A percentile compares a stretch with the other conserved stretches of the same genome.
Evolutionary conservation across 2,329 filamentous ascomycete genomes (phyloP).

Genomic region (Fusarium palustre): DNA sequence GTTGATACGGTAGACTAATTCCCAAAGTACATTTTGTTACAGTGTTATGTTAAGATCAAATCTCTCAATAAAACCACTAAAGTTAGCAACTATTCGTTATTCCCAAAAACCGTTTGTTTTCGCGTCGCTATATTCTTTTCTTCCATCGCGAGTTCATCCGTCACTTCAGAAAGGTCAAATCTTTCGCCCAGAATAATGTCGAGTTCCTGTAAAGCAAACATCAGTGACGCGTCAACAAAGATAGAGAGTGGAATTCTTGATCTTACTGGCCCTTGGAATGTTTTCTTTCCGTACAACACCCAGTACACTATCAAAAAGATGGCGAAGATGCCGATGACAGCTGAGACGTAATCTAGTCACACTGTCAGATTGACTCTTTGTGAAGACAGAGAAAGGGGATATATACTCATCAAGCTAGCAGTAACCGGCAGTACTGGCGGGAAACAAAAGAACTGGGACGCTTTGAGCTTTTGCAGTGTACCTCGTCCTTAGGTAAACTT

Average conservation of each 20-base stretch:
- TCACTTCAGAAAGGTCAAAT: slow-evolving; percentile 5
- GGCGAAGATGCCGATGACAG: slow-evolving; percentile 52
- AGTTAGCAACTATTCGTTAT: neutral
- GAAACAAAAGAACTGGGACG: slow-evolving; percentile 39
- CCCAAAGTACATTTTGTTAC: neutral
- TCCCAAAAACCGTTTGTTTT: neutral
- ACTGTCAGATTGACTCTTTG: neutral
- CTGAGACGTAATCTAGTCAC: slow-evolving; percentile 51
- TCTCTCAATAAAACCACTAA: neutral
- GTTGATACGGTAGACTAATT: too few species aligned
- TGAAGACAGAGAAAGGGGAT: fast-evolving
- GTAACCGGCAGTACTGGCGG: slow-evolving; percentile 30
- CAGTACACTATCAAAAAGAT: slow-evolving; percentile 29
- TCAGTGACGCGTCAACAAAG: fast-evolving
- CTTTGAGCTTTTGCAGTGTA: neutral
- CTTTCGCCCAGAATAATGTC: slow-evolving; percentile 31
- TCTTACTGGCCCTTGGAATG: slow-evolving; percentile 38
- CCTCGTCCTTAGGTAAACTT: neutral
- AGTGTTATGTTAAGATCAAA: neutral
- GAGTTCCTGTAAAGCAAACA: neutral
- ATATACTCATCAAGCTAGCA: slow-evolving; percentile 37
- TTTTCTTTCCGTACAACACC: slow-evolving; percentile 28
- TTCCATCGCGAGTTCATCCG: slow-evolving; percentile 29
- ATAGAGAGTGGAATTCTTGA: fast-evolving
- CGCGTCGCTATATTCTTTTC: slow-evolving; percentile 21